Conservation (phyloP, 2,329 filamentous ascomycete genomes). For the Verticillium isaacii region DNA sequence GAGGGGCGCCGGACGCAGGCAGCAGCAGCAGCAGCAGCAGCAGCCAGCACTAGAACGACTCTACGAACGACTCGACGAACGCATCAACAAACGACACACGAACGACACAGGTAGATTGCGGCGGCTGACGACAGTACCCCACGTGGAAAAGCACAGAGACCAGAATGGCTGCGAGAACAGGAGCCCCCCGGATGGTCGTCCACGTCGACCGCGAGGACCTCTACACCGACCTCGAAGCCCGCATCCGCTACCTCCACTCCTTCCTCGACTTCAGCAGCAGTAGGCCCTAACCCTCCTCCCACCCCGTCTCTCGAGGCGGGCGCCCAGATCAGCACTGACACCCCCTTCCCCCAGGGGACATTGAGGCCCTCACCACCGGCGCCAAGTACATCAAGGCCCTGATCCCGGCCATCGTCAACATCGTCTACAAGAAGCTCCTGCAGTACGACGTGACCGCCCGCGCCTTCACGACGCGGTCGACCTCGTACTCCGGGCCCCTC, state of each 20-base stretch:
- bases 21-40: background rate
- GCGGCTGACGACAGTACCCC: background rate
- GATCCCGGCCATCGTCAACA: conserved; percentile 78
- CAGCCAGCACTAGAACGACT: background rate
- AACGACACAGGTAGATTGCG: background rate
- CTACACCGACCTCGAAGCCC: conserved; percentile 64
- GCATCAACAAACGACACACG: background rate
- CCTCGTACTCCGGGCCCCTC: conserved; percentile 62
- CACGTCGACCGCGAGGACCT: conserved; percentile 67
- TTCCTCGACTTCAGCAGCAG: conserved; percentile 72
- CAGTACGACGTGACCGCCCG: conserved; percentile 78
- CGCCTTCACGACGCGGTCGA: conserved; percentile 62
- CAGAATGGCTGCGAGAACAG: conserved; percentile 5
- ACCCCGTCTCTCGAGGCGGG: background rate
- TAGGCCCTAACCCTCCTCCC: too few species aligned
- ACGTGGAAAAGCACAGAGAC: background rate
- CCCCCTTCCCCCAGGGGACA: conserved; percentile 49
- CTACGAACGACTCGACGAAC: background rate
- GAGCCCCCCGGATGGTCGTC: conserved; percentile 28
- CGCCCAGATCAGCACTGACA: background rate
- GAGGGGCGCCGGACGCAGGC: background rate
- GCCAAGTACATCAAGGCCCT: conserved; percentile 76
- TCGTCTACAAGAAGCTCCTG: conserved; percentile 77
- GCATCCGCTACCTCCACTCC: conserved; percentile 68
- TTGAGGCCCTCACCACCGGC: conserved; percentile 64